Base-by-base conservation (phyloP, 257 asterid species). In the Solanum sitiens region DNA sequence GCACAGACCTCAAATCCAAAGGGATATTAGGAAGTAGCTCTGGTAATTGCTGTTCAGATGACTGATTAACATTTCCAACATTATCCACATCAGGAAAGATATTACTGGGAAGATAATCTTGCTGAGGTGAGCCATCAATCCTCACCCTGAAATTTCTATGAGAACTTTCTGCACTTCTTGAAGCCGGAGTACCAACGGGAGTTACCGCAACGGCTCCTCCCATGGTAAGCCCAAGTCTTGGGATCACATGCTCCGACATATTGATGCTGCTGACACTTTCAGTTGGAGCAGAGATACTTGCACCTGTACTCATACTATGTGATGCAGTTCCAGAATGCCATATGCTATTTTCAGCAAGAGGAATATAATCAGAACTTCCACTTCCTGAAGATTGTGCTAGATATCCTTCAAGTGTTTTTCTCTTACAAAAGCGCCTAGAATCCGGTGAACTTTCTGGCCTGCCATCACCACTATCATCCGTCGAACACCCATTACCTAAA, bases 311-410 rank as follows among this genome's bases (percentile, higher is more conserved):
- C 71, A 87, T 85, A 79, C 88, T 91, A 40, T 88, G 94, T 47
- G 85, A 59, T 15, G 42, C 27, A 79, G 85, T 89, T 56, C 73
- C 85, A 56, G 86, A 53, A 88, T 90, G 93, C 95, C 95, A 92
- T 39, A 88, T 88, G 85, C 90, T 89, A 88, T 94, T 91, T 74
- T 92, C 98, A 13, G 88, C 86, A 76, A 87, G 92, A 76, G 93
- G 95, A 86, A 65, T 80, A 74, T 85, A 87, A 83, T 77, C 91
- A 35, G 95, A 92, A 88, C 95, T 94, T 70, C 94, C 96, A 80
- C 91, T 89, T 72, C 94, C 95, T 59, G 98, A 93, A 37, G 99
- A 90, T 87, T 93, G 99, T 42, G 95, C 98, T 5, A 47, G 85
- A 56, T 89, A 92, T 65, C 88, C 92, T 88, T 95, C 99, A 33